Evolutionary conservation across 139 green algal genomes (phyloP), one percentile per base, ranked within the genome.

Genomic region (Chlamydomonas eustigma): DNA sequence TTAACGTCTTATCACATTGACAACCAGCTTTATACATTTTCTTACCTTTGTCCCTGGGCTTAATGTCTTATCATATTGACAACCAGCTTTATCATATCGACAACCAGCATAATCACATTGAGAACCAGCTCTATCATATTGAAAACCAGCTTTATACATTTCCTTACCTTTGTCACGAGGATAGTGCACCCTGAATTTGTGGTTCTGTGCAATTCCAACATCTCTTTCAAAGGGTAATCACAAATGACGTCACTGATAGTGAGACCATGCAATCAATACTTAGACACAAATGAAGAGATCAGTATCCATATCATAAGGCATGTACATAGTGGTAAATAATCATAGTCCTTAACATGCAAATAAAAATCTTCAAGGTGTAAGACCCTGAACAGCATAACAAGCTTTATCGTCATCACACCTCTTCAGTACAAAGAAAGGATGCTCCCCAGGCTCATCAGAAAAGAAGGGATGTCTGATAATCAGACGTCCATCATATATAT

Each of bases 151-250:
- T 68, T 25, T 28, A 31, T 8, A 4, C 52, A 25, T 28, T 28
- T 8, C 52, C 52, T 5, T 28, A 96, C 93, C 89, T 96, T 96
- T 39, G 94, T 98, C 2, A 98, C 94, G 31, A 99, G 82, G 72
- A 99, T 94, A 39, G 95, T 98, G 3, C 84, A 93, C 84, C 98
- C 95, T 0, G 92, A 95, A 2, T 83, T 81, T 1, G 86, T 80
- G 0, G 78, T 51, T 76, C 90, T 88, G 81, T 98, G 95, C 73
- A 92, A 94, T 50, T 87, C 82, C 12, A 93, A 81, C 89, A 97
- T 93, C n/a, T 95, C 84, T 28, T 83, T 88, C 64, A 98, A 85
- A 0, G 94, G 94, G 79, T 97, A 98, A 58, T 97, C 88, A 76
- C 94, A 98, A 68, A 95, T 98, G 37, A 99, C 95, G 44, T 99